A percentile compares a stretch with the other conserved stretches of the same genome.
These are phyloP conservation scores for Lasiosphaeria miniovina DNA, from an alignment of 495 filamentous ascomycete species.

Conservation along the genomic window DNA sequence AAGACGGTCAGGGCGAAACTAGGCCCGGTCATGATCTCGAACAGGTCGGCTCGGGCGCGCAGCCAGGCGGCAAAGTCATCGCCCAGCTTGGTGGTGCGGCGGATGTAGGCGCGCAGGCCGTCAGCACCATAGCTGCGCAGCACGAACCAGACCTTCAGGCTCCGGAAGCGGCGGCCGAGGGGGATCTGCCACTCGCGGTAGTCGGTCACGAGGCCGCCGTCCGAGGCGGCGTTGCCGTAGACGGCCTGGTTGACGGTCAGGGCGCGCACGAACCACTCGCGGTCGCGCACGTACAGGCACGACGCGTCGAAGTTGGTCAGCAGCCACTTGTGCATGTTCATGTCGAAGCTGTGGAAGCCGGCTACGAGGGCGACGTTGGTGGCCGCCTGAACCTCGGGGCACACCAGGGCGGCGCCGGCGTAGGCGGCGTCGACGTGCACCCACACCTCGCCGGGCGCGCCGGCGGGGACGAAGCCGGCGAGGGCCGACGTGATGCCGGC, in stretches of 20 bases:
- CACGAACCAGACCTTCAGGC: conserved; percentile 97
- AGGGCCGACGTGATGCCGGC: conserved; percentile 63
- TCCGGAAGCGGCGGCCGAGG: conserved; percentile 83
- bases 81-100: conserved; percentile 62
- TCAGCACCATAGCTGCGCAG: conserved; percentile 79
- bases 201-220: conserved; percentile 84
- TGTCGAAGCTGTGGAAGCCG: conserved; percentile 81
- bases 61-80: conserved; percentile 65
- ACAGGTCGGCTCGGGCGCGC: conserved; percentile 61
- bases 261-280: conserved; percentile 70
- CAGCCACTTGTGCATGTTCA: conserved; percentile 99
- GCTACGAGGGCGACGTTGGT: conserved; percentile 54
- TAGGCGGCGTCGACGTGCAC: conserved; percentile 97
- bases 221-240: conserved; percentile 77
- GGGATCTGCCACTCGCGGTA: conserved; percentile 99
- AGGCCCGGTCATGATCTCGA: conserved; percentile 72
- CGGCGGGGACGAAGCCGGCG: conserved; percentile 49
- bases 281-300: conserved; percentile 72
- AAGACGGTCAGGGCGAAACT: conserved; percentile 82
- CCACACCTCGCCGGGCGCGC: conserved; percentile 54
- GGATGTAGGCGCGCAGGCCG: conserved; percentile 72
- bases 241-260: conserved; percentile 74
- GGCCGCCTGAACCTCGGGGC: conserved; percentile 64
- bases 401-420: conserved; percentile 79
- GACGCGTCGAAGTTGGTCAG: conserved; percentile 93